Conservation (phyloP, 345 rosid species). For the Corymbia maculata region DNA sequence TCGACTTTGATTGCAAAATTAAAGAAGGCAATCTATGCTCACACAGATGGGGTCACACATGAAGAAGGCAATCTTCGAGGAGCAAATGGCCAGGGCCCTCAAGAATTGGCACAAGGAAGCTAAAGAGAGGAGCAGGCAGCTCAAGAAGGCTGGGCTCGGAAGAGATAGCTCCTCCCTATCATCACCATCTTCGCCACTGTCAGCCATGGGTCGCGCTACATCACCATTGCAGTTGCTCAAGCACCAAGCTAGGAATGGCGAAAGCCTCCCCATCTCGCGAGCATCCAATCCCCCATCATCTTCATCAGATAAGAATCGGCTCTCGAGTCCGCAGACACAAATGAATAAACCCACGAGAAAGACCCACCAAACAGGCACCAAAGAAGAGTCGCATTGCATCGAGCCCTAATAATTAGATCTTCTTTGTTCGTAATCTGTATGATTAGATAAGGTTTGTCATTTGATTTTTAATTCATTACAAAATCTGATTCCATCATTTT, state of each 20-base stretch:
- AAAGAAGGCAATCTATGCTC: neutral
- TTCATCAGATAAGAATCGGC: neutral
- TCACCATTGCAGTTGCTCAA: neutral
- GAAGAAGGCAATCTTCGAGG: conserved; percentile 47
- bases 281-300: neutral
- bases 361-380: neutral
- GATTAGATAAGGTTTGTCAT: neutral
- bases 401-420: neutral
- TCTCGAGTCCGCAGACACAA: neutral
- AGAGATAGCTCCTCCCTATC: neutral
- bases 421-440: neutral
- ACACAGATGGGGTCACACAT: conserved; percentile 56
- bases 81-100: conserved; percentile 47
- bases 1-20: neutral
- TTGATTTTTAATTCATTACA: neutral
- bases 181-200: neutral
- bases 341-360: neutral
- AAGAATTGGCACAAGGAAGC: conserved; percentile 37
- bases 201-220: neutral
- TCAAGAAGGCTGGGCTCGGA: neutral
- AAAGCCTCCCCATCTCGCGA: neutral
- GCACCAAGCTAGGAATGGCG: neutral
- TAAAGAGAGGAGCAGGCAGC: conserved; percentile 13
- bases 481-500: neutral
- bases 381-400: neutral